Conservation (phyloP, 768 basidiomycete genomes). For the Hortiboletus campestris region DNA sequence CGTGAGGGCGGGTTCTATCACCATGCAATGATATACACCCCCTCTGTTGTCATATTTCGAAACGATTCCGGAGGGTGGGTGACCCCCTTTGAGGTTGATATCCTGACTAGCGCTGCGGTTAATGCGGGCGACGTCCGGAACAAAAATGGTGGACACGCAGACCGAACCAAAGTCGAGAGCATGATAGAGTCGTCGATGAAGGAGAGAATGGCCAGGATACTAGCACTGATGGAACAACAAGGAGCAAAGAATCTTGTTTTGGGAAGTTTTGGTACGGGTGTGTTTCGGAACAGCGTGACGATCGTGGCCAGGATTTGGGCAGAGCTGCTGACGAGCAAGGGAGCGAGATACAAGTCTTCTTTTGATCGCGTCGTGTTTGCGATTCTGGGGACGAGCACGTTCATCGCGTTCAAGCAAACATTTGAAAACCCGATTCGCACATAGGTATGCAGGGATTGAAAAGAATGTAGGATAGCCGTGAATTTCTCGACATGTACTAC, state of each 20-base stretch:
- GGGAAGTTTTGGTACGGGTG: slow-evolving; percentile 78
- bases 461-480: not conserved
- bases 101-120: slow-evolving; percentile 73
- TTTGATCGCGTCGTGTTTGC: slow-evolving; percentile 71
- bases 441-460: not conserved
- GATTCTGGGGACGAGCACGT: slow-evolving; percentile 53
- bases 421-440: slow-evolving; percentile 26
- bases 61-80: slow-evolving; percentile 58
- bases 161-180: slow-evolving; percentile 22
- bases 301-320: slow-evolving; percentile 64
- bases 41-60: slow-evolving; percentile 58
- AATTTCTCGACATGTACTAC: not conserved
- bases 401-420: slow-evolving; percentile 37
- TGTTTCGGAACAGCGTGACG: slow-evolving; percentile 63
- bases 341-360: slow-evolving; percentile 51
- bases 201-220: slow-evolving; percentile 67
- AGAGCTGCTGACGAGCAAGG: slow-evolving; percentile 49
- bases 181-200: slow-evolving; percentile 57
- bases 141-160: slow-evolving; percentile 13
- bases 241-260: slow-evolving; percentile 60
- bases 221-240: slow-evolving; percentile 62
- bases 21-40: slow-evolving; percentile 79
- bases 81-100: slow-evolving; percentile 57
- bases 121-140: slow-evolving; percentile 57
- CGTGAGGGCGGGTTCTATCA: slow-evolving; percentile 59